Base-by-base conservation (phyloP, 108 stramenopile species). In the Tribonema minus region DNA sequence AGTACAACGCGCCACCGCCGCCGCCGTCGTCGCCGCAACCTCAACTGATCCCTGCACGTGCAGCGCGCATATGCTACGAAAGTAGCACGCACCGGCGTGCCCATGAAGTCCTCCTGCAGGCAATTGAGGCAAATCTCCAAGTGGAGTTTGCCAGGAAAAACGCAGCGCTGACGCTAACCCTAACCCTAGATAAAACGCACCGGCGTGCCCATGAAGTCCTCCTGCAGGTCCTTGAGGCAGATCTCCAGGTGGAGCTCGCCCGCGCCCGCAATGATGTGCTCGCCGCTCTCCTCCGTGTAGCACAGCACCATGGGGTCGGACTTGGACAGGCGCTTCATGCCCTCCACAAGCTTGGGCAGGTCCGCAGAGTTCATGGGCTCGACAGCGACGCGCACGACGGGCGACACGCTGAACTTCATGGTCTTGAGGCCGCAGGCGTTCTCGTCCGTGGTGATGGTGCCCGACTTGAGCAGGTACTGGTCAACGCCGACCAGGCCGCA, bases 81-180 rank as follows among this genome's bases (percentile, higher is more conserved):
- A n/a, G n/a, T n/a, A n/a, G n/a, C n/a, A n/a, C n/a, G n/a, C 54
- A 99, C 95, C 83, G 95, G 93, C 39, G 97, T 94, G 71, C 97
- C 98, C 98, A 99, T 98, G 91, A 95, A 99, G 83, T 99, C 98
- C 62, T 99, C 93, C 83, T 96, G 96, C 68, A 99, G 95, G 94
- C 98, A 97, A 90, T 99, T 97, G 58, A 99, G 90, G 83, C 98
- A 99, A 85, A 99, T 99, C 91, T 99, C 98, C 72, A 99, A 83
- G 90, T 99, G 98, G 39, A 99, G 91, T 67, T 99, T 97, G 67
- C 98, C 98, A 64, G 95, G n/a, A n/a, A n/a, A n/a, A n/a, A n/a
- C n/a, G n/a, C n/a, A n/a, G n/a, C n/a, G n/a, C n/a, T n/a, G n/a
- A n/a, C n/a, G n/a, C n/a, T n/a, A n/a, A n/a, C n/a, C n/a, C n/a